Base-by-base conservation (phyloP, 1,139 yeast genomes). In the Geotrichum reessii region DNA sequence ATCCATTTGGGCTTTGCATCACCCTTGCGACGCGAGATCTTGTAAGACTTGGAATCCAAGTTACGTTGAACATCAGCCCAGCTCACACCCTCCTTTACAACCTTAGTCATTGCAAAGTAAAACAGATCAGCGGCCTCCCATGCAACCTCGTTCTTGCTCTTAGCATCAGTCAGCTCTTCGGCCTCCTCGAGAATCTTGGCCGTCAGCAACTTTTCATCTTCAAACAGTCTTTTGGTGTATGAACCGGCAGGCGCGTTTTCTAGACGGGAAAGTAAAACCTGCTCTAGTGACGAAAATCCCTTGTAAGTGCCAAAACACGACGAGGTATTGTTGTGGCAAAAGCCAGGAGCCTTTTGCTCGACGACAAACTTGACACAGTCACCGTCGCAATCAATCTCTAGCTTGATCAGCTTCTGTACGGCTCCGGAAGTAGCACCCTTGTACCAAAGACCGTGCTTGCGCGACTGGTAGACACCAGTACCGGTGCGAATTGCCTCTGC, bases 81-180 rank as follows among this genome's bases (percentile, higher is more conserved):
- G 31, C 86, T 76, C 47, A 92, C 97, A 44, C 92, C 96, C 66
- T 84, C 78, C 71, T 89, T 85, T 50, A 87, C 86, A 64, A 95
- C 83, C 81, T 90, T 88, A n/a, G 90, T 80, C 79, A 92, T 74
- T 11, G 95, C 92, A 73, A 95, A 95, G 74, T 95, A 93, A 60
- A 95, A 74, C 70, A 93, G 79, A 71, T 95, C 99, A 7, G 99
- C 99, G 59, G 96, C 93, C 74, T 93, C 99, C 97, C 97, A 93
- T 0, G 98, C 87, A 57, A 91, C 81, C 63, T 93, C 98, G 2
- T 81, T 81, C 64, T 79, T 78, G 8, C 78, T 68, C 58, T 74
- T 71, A 21, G 99, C 98, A 60, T 90, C 97, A 47, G 92, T 84
- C 63, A 93, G 81, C 73, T 95, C 99, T 69, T 93, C 98, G 58